Base-by-base conservation (phyloP, 495 filamentous ascomycete species). In the Penicillium lagena region DNA sequence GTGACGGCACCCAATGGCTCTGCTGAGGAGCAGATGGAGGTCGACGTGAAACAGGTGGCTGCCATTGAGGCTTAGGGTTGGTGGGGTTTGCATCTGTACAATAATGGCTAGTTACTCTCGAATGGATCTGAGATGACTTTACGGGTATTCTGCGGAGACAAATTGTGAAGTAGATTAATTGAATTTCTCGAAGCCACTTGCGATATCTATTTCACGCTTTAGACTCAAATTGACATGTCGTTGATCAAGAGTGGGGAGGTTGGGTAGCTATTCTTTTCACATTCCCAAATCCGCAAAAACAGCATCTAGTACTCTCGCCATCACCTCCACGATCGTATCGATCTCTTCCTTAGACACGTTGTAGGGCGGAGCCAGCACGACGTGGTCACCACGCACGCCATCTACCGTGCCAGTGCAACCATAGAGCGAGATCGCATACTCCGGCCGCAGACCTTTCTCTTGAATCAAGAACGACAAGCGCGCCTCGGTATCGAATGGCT, bases 281-380 rank as follows among this genome's bases (percentile, higher is more conserved):
- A 36, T 17, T 17, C 37, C 35, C 30, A 67, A 12, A 9, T 54
- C 51, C 1, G 39, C 40, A 55, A 73, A 64, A 7, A 71, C 64
- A 27, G 53, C 60, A 4, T 55, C 46, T 10, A 73, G 29, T 31
- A 72, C 65, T 37, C 43, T 52, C 2, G 22, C 62, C 5, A 75
- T 63, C 5, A 53, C 62, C 14, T 71, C 57, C 29, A 80, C 72
- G 40, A 87, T 81, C 38, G 62, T 65, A 48, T 82, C 76, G 42
- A 89, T 72, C 29, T 86, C 83, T 9, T 77, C 73, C 29, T 58
- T 60, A 0, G 75, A 78, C 36, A 85, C 69, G 45, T 77, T 90
- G 61, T 84, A 94, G 1, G 88, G 74, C 4, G 90, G 89, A 14
- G 84, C 76, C 43, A 95, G 51, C 29, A 94, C 66, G 11, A 90